Evolutionary conservation across 2,329 filamentous ascomycete species (phyloP).

Genomic region (Berkeleyomyces basicola): DNA sequence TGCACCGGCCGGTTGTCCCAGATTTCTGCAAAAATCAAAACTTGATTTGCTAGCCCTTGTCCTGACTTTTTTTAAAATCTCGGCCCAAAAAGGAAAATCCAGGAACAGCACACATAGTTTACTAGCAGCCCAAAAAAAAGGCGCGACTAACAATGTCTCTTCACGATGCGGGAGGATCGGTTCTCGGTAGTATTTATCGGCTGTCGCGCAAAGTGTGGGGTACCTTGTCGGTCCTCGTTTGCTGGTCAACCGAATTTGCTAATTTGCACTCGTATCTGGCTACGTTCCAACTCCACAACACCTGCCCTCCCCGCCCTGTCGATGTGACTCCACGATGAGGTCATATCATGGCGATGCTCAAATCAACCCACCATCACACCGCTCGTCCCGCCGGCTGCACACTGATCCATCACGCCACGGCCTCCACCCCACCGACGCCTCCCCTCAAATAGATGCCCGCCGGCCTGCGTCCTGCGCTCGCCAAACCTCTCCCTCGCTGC

Average conservation of each 20-base stretch:
- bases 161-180: constrained; percentile 4
- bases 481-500: neutral
- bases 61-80: too few relatives aligned
- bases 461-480: neutral
- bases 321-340: neutral
- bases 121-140: neutral
- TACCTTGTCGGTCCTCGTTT: neutral
- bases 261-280: neutral
- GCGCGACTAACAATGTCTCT: neutral
- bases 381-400: neutral
- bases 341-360: neutral
- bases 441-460: neutral
- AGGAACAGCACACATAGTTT: too few relatives aligned
- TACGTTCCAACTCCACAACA: neutral
- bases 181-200: neutral
- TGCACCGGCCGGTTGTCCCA: too few relatives aligned
- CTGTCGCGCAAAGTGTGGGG: neutral
- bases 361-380: neutral
- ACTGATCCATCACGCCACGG: neutral
- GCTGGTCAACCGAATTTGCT: neutral
- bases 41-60: too few relatives aligned
- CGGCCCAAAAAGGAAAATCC: too few relatives aligned
- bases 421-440: neutral
- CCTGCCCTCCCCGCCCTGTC: neutral
- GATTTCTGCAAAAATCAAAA: too few relatives aligned